A percentile compares a stretch with the other conserved stretches of the same genome.
Evolutionary conservation across 2,329 filamentous ascomycete species (phyloP).

Genomic region (Colletotrichum eleusines): DNA sequence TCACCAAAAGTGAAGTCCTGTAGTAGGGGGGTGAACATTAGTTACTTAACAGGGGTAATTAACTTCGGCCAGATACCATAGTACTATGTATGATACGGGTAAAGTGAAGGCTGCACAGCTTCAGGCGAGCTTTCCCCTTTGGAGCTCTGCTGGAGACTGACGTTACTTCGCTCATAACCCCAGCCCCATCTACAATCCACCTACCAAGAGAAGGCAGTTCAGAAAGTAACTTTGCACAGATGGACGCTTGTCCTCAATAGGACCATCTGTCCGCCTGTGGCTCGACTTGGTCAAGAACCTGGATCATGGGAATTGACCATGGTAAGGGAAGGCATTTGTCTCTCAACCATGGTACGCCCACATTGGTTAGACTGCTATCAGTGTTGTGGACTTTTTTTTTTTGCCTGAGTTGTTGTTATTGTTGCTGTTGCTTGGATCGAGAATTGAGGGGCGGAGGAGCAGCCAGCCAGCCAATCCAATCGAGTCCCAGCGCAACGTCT

Average conservation of each 20-base stretch:
- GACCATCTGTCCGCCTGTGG: background rate
- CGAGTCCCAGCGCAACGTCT: constrained; percentile 20
- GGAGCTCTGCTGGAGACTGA: constrained; percentile 7
- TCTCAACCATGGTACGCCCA: background rate
- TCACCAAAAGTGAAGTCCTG: no score
- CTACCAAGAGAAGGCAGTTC: background rate
- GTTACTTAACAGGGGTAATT: no score
- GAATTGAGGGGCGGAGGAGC: background rate
- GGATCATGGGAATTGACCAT: background rate
- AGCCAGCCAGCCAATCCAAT: constrained; percentile 9
- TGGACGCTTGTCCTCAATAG: background rate
- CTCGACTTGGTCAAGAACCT: background rate
- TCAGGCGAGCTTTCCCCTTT: constrained; percentile 21
- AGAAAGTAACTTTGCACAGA: background rate
- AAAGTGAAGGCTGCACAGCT: constrained; percentile 9
- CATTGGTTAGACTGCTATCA: background rate
- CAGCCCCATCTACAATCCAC: background rate
- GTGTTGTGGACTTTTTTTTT: background rate
- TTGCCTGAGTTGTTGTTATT: background rate
- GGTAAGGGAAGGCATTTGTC: background rate
- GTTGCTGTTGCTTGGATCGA: background rate
- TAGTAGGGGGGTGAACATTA: no score
- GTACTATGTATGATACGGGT: constrained; percentile 8
- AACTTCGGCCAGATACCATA: no score
- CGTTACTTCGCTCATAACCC: background rate